Conservation (phyloP, 345 rosid species). For the Arabidopsis arenosa region DNA sequence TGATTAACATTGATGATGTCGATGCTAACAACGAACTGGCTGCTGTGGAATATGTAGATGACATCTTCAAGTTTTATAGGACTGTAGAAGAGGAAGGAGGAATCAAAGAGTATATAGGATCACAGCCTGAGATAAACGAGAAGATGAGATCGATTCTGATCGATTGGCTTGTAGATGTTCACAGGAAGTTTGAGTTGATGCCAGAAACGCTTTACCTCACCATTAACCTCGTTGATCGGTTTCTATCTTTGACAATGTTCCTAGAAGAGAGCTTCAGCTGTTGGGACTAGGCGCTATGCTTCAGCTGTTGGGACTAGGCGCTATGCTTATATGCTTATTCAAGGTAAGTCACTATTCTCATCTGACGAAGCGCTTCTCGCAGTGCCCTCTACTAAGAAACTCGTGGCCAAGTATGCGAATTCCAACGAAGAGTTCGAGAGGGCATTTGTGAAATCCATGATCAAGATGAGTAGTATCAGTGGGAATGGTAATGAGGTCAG, state of each 20-base stretch:
- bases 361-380: conserved; percentile 84
- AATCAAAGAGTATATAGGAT: conserved; percentile 31
- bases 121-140: conserved; percentile 33
- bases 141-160: conserved; percentile 38
- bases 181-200: conserved; percentile 40
- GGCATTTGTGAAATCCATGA: conserved; percentile 80
- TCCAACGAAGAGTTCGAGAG: conserved; percentile 54
- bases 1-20: conserved; percentile 52
- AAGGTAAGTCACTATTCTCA: conserved; percentile 75
- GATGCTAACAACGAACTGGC: conserved; percentile 66
- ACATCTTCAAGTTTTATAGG: conserved; percentile 30
- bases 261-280: conserved; percentile 75
- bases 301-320: too few relatives aligned
- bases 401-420: conserved; percentile 62
- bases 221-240: too few relatives aligned
- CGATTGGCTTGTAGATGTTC: conserved; percentile 24
- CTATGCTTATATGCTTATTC: conserved; percentile 63
- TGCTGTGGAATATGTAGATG: conserved; percentile 35
- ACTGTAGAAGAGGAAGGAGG: conserved; percentile 17
- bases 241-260: conserved; percentile 55
- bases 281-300: conserved; percentile 87
- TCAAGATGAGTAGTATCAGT: conserved; percentile 76
- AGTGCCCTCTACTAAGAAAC: conserved; percentile 48
- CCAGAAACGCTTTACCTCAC: conserved; percentile 39
- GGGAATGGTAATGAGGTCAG: conserved; percentile 82